Base-by-base conservation (phyloP, 2,329 filamentous ascomycete species). In the Xylaria sp. region DNA sequence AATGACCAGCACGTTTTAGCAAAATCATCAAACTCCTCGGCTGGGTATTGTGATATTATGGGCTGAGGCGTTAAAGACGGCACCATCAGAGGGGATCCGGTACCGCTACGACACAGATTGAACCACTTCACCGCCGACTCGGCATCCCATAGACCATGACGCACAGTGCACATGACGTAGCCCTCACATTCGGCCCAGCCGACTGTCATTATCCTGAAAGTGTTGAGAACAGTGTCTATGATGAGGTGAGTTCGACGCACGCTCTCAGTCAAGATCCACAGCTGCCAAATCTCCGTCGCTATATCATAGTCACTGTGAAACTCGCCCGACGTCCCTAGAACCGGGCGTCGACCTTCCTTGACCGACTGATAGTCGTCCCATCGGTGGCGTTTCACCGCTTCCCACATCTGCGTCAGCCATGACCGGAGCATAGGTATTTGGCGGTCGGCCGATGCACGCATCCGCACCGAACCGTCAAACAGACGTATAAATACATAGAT, bases 221-320 rank as follows among this genome's bases (percentile, higher is more conserved):
- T 66, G 34, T 66, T 66, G 18, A 66, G 58, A 32, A 58, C 41
- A 13, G 43, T 52, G 3, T 63, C 59, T 30, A 66, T 53, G 15
- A 66, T 53, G 50, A 66, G 45, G 9, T 62, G 52, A n/a, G 58
- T 63, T n/a, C 64, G 64, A 3, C 64, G 64, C 36, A 66, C 52
- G 13, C 64, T 63, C 45, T 66, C 64, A 7, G 59, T 63, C 34
- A 66, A 28, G 45, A 66, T 66, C 64, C 64, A 66, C 9, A 66
- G 64, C 41, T 63, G 58, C 64, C 64, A 66, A 12, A 66, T 66
- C 64, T 63, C 58, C 52, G 25, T 59, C 0, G 64, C 52, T 9
- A 23, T 30, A 18, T 66, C 59, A 30, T 58, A 62, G 13, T 66
- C 58, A 10, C 32, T 53, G 52, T 66, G 50, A 25, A 66, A 66